phyloP scores from a whole-genome alignment of 805 yeast genomes.

The Candida orba region DNA sequence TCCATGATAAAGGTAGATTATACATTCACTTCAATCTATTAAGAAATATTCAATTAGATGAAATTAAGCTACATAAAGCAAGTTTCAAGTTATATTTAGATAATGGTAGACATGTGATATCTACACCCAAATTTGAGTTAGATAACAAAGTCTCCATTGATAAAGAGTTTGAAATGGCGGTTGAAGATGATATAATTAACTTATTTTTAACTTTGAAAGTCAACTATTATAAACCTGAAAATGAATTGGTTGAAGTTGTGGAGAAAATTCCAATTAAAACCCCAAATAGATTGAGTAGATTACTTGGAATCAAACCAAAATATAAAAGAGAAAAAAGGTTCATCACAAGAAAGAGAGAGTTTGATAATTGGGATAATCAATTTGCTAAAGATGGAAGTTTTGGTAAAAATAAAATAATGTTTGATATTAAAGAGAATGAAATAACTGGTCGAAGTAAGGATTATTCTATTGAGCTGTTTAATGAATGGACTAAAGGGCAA shows the following conservation, averaged over 20 bases:
- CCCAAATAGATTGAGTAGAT: conserved; percentile 35
- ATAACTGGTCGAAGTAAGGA: conserved; percentile 46
- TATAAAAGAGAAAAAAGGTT: conserved; percentile 35
- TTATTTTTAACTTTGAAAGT: conserved; percentile 70
- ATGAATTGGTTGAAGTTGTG: conserved; percentile 49
- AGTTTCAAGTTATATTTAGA: conserved; percentile 45
- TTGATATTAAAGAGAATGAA: conserved; percentile 48
- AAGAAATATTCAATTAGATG: conserved; percentile 39
- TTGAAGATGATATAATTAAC: conserved; percentile 47
- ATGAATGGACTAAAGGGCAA: conserved; percentile 64
- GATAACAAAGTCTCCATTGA: conserved; percentile 33
- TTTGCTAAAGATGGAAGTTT: conserved; percentile 87
- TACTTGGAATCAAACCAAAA: conserved; percentile 35
- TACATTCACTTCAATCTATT: conserved; percentile 42
- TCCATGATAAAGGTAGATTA: conserved; percentile 35
- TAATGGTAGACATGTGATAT: conserved; percentile 74
- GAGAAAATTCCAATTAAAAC: conserved; percentile 47
- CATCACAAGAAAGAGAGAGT: conserved; percentile 39
- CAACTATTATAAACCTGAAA: conserved; percentile 38
- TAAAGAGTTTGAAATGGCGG: conserved; percentile 76
- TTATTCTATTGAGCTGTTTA: conserved; percentile 56
- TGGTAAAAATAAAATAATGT: conserved; percentile 67
- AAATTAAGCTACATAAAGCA: conserved; percentile 35
- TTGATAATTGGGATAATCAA: conserved; percentile 53
- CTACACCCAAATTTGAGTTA: conserved; percentile 44